Base-by-base conservation (phyloP, 2,329 filamentous ascomycete species). In the Acrocalymma vagum region DNA sequence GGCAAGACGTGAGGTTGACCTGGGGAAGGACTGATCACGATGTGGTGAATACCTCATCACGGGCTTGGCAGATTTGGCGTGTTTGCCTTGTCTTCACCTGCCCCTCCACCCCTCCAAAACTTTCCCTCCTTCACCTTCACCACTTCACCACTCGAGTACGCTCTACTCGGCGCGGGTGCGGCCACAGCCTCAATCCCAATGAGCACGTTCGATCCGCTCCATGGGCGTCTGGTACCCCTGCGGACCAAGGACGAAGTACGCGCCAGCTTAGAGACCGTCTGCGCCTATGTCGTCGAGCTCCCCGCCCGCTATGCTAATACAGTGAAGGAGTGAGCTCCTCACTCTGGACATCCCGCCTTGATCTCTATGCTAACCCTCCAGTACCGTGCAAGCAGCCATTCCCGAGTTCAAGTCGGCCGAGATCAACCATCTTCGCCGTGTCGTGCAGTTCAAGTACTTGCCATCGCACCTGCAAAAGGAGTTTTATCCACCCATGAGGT, bases 261-360 rank as follows among this genome's bases (percentile, higher is more conserved):
- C 38, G 74, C 75, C 41, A 70, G 69, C 36, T 69, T 73, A 23
- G 76, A 78, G 53, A 77, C 73, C 72, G 81, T 86, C 33, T 76
- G 81, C 44, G 85, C 85, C 38, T 87, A 87, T 65, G 82, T 90
- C 49, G 86, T 89, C 33, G 80, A 86, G 60, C 81, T 88, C 38
- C 88, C 88, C 30, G 82, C 84, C 50, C 88, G 85, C 69, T 78
- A 80, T 56, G 87, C 88, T 53, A 90, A 87, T 67, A 78, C 80
- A 51, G 80, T 90, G 60, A 81, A 94, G 62, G 84, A 80, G 88
- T 91, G 73, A 67, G 83, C 77, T 23, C 31, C 45, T 46, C 42
- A 48, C 37, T 41, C 44, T 6, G 28, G 48, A 21, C 44, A 26
- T 34, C 16, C 36, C 31, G 35, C 10, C 47, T 39, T 35, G 36